These are phyloP conservation scores for Conidiobolus incongruus DNA, from an alignment of 371 early-diverging fungal species.

Conservation along the genomic window DNA sequence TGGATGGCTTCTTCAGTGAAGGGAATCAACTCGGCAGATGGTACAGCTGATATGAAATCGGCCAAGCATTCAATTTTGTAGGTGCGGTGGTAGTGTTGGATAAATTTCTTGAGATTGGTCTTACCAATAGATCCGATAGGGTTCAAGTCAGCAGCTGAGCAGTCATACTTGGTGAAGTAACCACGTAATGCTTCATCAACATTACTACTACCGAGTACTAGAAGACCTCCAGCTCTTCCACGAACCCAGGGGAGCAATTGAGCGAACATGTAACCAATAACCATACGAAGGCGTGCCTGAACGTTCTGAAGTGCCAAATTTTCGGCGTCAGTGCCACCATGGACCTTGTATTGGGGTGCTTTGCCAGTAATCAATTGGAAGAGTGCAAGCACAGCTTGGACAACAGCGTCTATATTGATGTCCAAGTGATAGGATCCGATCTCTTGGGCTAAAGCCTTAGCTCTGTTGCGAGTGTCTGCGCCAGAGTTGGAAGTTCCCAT, in stretches of 20 bases:
- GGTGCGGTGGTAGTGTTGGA: slow-evolving; percentile 34
- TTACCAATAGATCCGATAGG: slow-evolving; percentile 93
- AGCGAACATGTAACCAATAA: slow-evolving; percentile 84
- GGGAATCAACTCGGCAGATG: slow-evolving; percentile 92
- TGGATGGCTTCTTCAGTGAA: slow-evolving; percentile 21
- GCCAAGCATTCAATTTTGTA: slow-evolving; percentile 46
- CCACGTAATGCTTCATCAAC: slow-evolving; percentile 93
- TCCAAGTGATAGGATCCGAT: no score
- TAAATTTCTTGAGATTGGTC: slow-evolving; percentile 62
- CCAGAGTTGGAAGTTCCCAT: slow-evolving; percentile 87
- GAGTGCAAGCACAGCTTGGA: slow-evolving; percentile 43
- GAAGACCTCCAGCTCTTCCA: slow-evolving; percentile 37
- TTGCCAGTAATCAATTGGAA: slow-evolving; percentile 55
- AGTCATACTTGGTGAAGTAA: slow-evolving; percentile 95
- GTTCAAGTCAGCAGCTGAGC: slow-evolving; percentile 91
- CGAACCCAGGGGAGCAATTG: slow-evolving; percentile 83
- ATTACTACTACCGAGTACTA: slow-evolving; percentile 89
- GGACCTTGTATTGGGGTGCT: slow-evolving; percentile 52
- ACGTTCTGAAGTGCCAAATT: slow-evolving; percentile 94
- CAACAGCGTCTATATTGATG: no score
- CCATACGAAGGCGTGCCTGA: slow-evolving; percentile 90
- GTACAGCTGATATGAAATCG: slow-evolving; percentile 66
- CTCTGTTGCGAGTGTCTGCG: slow-evolving; percentile 58
- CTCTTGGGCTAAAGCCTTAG: slow-evolving; percentile 45
- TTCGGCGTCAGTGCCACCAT: slow-evolving; percentile 69